phyloP scores from a whole-genome alignment of 805 yeast genomes.

The Saccharomycopsis olivae region DNA sequence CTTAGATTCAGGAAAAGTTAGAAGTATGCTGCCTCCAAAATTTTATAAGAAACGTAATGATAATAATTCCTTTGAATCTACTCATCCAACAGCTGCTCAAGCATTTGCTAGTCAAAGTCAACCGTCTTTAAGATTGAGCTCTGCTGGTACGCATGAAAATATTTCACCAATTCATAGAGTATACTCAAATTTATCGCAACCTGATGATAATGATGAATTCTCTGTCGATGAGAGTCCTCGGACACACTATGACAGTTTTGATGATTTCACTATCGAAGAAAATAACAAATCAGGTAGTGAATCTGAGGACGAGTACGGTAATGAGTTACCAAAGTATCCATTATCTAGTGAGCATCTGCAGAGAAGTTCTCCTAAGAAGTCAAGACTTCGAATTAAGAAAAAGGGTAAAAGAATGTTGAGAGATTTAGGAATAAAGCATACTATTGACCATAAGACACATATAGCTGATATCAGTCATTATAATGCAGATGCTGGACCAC shows the following conservation, averaged over 20 bases:
- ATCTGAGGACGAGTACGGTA: slow-evolving; percentile 1
- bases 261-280: slow-evolving; percentile 14
- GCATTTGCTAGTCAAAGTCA: neutral
- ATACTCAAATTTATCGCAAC: neutral
- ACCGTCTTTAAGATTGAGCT: neutral
- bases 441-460: slow-evolving; percentile 18
- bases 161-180: neutral
- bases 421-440: slow-evolving; percentile 11
- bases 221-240: neutral
- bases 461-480: slow-evolving; percentile 15
- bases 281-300: neutral
- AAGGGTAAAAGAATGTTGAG: slow-evolving; percentile 16
- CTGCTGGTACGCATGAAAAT: neutral
- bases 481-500: neutral
- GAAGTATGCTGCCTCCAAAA: neutral
- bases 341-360: slow-evolving; percentile 2
- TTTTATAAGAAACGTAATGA: neutral
- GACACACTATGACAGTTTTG: slow-evolving; percentile 1
- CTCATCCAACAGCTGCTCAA: neutral
- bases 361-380: slow-evolving; percentile 5
- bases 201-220: neutral
- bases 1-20: neutral
- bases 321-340: slow-evolving; percentile 13
- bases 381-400: slow-evolving; percentile 8
- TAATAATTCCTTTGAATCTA: neutral